These are phyloP conservation scores for Wilcoxina mikolae DNA, from an alignment of 495 filamentous ascomycete species.

Conservation along the genomic window DNA sequence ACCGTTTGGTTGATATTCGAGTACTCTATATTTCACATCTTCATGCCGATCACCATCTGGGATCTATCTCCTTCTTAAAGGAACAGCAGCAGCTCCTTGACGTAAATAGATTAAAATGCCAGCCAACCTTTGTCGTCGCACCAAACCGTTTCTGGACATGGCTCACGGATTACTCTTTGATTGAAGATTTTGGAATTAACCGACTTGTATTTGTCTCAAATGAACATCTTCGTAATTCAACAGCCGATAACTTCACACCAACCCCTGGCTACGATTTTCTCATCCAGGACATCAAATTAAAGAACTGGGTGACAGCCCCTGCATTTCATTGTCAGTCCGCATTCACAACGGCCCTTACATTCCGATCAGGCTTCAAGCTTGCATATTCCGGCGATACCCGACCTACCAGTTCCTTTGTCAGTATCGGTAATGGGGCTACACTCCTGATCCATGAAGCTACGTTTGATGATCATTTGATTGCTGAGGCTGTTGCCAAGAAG, in stretches of 20 bases:
- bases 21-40: conserved; percentile 88
- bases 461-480: conserved; percentile 67
- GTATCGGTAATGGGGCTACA: conserved; percentile 58
- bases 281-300: conserved; percentile 31
- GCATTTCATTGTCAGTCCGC: conserved; percentile 72
- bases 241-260: not conserved
- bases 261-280: conserved; percentile 2
- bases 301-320: conserved; percentile 40
- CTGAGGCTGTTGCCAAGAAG: conserved; percentile 73
- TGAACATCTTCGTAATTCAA: conserved; percentile 6
- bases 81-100: conserved; percentile 20
- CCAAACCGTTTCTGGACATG: conserved; percentile 42
- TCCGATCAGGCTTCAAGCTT: conserved; percentile 65
- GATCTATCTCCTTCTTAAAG: conserved; percentile 58
- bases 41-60: conserved; percentile 93
- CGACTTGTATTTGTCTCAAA: conserved; percentile 27
- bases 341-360: conserved; percentile 60
- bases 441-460: conserved; percentile 91
- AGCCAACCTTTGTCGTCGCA: conserved; percentile 14
- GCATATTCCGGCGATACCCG: conserved; percentile 89
- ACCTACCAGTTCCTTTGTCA: conserved; percentile 52
- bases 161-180: conserved; percentile 58
- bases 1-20: conserved; percentile 60
- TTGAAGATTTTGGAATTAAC: conserved; percentile 64
- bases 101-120: not conserved